These are phyloP conservation scores for Coniochaeta ligniaria DNA, from an alignment of 2,329 filamentous ascomycete genomes.

Conservation along the genomic window DNA sequence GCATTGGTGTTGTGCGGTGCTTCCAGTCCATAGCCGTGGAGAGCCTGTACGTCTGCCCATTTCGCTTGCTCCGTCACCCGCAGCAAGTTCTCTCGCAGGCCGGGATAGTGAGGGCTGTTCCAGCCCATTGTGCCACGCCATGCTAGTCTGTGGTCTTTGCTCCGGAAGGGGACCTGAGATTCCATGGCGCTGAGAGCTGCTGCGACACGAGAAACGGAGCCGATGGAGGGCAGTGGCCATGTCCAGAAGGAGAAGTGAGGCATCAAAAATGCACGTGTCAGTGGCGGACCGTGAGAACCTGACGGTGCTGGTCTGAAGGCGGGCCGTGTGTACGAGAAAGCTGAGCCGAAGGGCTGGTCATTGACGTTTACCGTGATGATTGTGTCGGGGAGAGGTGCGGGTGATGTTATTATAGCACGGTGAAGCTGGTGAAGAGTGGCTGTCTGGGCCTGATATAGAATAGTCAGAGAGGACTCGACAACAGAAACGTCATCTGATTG, in stretches of 20 bases:
- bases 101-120: slow-evolving; percentile 25
- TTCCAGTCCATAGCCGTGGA: slow-evolving; percentile 18
- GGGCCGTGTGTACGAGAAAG: slow-evolving; percentile 34
- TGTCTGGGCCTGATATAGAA: not conserved
- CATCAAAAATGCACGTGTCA: slow-evolving; percentile 32
- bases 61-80: slow-evolving; percentile 16
- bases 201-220: slow-evolving; percentile 28
- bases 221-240: slow-evolving; percentile 42
- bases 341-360: slow-evolving; percentile 27
- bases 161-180: slow-evolving; percentile 8
- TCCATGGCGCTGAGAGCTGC: slow-evolving; percentile 24
- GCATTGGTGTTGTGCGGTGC: not conserved
- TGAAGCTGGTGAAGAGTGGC: slow-evolving; percentile 7
- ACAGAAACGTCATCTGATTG: not conserved
- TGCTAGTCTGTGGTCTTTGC: slow-evolving; percentile 28
- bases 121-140: slow-evolving; percentile 40
- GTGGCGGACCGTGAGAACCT: slow-evolving; percentile 23
- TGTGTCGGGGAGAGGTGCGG: slow-evolving; percentile 33
- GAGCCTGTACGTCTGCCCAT: slow-evolving; percentile 35
- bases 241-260: slow-evolving; percentile 47
- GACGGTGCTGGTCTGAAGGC: slow-evolving; percentile 20
- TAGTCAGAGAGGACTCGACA: not conserved
- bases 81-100: slow-evolving; percentile 25
- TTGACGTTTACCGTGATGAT: slow-evolving; percentile 39
- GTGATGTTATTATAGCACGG: slow-evolving; percentile 5